A percentile compares a stretch with the other conserved stretches of the same genome.
Evolutionary conservation across 1,139 yeast genomes (phyloP).

Genomic region (Schwanniomyces etchellsii): DNA sequence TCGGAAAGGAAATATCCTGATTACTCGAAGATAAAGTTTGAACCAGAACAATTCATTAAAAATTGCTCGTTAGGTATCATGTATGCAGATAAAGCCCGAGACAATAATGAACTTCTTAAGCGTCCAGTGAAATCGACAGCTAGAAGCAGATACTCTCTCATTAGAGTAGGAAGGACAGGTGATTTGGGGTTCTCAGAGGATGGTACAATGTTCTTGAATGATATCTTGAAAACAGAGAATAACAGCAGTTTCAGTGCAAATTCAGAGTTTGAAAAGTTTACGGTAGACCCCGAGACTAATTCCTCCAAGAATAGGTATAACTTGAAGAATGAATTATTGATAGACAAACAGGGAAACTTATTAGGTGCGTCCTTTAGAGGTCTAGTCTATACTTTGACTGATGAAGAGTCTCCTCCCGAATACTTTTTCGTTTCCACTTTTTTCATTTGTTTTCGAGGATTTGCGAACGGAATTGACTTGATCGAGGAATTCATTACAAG

Average conservation of each 20-base stretch:
- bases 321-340: conserved; percentile 40
- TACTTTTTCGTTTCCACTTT: conserved; percentile 70
- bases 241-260: conserved; percentile 30
- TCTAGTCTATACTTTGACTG: conserved; percentile 63
- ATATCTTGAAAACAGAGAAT: conserved; percentile 39
- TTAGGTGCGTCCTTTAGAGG: conserved; percentile 80
- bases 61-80: conserved; percentile 61
- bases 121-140: no score
- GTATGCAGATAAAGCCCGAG: conserved; percentile 23
- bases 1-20: conserved; percentile 69
- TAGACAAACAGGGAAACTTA: conserved; percentile 46
- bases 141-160: conserved; percentile 50
- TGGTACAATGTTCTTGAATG: conserved; percentile 51
- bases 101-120: conserved; percentile 4
- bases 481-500: conserved; percentile 65
- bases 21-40: conserved; percentile 50
- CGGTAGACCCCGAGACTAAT: conserved; percentile 12
- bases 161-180: conserved; percentile 54
- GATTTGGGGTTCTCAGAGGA: conserved; percentile 50
- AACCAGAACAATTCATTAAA: conserved; percentile 58
- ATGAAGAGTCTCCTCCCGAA: conserved; percentile 65
- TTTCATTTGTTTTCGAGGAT: conserved; percentile 73
- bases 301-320: conserved; percentile 10
- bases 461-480: conserved; percentile 64
- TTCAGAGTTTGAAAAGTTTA: conserved; percentile 33